These are phyloP conservation scores for Suillus americanus DNA, from an alignment of 768 basidiomycete genomes.

Conservation along the genomic window DNA sequence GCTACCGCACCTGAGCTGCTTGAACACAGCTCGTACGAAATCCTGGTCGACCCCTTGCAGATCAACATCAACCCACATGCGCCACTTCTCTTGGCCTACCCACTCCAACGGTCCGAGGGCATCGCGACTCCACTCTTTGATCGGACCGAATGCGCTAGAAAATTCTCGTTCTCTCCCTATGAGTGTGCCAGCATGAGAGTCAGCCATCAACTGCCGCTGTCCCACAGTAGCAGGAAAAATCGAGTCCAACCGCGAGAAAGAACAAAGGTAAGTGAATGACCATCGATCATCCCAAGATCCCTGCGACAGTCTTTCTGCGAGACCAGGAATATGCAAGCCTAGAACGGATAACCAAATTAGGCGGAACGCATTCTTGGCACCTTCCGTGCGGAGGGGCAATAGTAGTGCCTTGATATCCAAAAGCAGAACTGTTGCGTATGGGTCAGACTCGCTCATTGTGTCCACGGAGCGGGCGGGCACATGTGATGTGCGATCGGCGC, in stretches of 20 bases:
- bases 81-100: constrained; percentile 30
- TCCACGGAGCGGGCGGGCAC: constrained; percentile 58
- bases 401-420: constrained; percentile 65
- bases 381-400: constrained; percentile 42
- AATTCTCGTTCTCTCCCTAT: constrained; percentile 69
- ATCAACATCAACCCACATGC: constrained; percentile 51
- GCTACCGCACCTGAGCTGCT: constrained; percentile 47
- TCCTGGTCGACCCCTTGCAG: constrained; percentile 47
- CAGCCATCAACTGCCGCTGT: constrained; percentile 40
- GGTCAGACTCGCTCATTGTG: constrained; percentile 54
- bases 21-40: constrained; percentile 59
- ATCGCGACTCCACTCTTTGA: constrained; percentile 63
- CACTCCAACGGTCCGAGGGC: constrained; percentile 57
- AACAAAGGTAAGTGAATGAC: constrained; percentile 49
- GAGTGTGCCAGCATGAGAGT: constrained; percentile 63
- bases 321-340: constrained; percentile 72
- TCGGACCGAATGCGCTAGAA: constrained; percentile 59
- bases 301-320: constrained; percentile 42
- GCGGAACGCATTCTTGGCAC: constrained; percentile 58
- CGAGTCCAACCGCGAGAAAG: constrained; percentile 42
- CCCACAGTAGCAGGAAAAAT: constrained; percentile 50
- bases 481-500: constrained; percentile 40
- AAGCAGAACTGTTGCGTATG: constrained; percentile 72
- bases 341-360: constrained; percentile 68
- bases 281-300: constrained; percentile 69